Percentiles rank a stretch among this genome's conserved stretches.
phyloP scores from a whole-genome alignment of 2,329 filamentous ascomycete species.

The Microcyclospora tardicrescens region DNA sequence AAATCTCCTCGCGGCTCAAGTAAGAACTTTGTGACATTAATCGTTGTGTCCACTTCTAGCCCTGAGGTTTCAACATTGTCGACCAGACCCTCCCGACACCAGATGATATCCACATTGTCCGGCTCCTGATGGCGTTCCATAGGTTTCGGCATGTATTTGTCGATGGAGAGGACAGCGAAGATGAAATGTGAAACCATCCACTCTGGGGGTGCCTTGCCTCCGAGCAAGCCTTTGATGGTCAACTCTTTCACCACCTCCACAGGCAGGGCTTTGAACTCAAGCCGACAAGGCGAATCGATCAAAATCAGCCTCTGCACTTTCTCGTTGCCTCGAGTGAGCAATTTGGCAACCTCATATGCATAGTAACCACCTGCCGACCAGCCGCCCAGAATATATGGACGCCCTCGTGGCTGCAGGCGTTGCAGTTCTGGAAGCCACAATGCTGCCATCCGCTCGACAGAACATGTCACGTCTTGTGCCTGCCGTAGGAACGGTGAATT shows the following conservation, averaged over 20 bases:
- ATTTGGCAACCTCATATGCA: conserved; percentile 34
- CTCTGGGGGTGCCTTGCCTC: conserved; percentile 16
- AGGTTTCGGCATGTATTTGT: conserved; percentile 17
- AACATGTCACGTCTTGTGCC: conserved; percentile 16
- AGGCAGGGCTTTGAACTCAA: conserved; percentile 15
- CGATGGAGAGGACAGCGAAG: conserved; percentile 16
- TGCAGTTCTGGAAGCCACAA: conserved; percentile 20
- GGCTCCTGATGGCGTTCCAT: conserved; percentile 13
- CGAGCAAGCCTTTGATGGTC: conserved; percentile 16
- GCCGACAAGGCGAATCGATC: conserved; percentile 19
- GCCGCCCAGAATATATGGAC: conserved; percentile 53
- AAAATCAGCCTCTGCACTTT: conserved; percentile 17
- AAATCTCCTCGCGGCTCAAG: conserved; percentile 18
- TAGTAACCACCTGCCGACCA: conserved; percentile 70
- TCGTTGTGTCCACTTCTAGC: conserved; percentile 16
- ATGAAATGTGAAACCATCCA: conserved; percentile 21
- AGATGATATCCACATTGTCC: conserved; percentile 17
- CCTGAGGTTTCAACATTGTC: conserved; percentile 17
- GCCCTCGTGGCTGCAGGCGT: conserved; percentile 33
- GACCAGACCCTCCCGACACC: conserved; percentile 20
- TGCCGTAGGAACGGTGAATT: conserved; percentile 20
- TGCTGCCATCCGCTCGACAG: conserved; percentile 16
- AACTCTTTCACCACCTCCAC: conserved; percentile 14
- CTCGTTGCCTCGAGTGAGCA: conserved; percentile 12
- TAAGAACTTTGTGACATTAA: conserved; percentile 20